Conservation (phyloP, 2,329 filamentous ascomycete species). For the Apiospora hydei region DNA sequence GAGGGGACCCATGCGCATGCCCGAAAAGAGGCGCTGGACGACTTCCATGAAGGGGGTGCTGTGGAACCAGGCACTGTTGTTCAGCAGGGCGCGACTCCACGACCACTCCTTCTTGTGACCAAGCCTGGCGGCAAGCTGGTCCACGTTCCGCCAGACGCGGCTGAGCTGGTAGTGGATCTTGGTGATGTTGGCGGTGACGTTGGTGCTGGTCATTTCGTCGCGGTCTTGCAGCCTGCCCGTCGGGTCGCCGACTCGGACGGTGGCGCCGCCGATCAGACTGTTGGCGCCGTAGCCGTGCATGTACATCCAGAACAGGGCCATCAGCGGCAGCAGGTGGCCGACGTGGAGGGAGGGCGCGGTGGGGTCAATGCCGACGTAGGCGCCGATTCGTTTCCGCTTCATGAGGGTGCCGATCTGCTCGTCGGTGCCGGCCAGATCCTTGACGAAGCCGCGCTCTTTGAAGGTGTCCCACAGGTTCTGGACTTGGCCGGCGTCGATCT, state of each 20-base stretch:
- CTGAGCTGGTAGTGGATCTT: slow-evolving; percentile 75
- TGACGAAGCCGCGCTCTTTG: slow-evolving; percentile 75
- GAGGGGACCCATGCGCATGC: slow-evolving; percentile 84
- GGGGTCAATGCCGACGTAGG: slow-evolving; percentile 84
- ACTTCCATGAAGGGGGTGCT: slow-evolving; percentile 76
- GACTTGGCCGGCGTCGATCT: slow-evolving; percentile 57
- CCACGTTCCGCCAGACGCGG: slow-evolving; percentile 77
- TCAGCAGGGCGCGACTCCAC: slow-evolving; percentile 72
- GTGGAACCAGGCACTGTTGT: slow-evolving; percentile 88
- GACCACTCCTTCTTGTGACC: slow-evolving; percentile 69
- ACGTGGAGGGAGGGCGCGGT: slow-evolving; percentile 82
- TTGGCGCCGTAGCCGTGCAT: slow-evolving; percentile 74
- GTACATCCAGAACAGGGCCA: slow-evolving; percentile 87
- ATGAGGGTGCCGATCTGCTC: slow-evolving; percentile 68
- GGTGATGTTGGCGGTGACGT: slow-evolving; percentile 68
- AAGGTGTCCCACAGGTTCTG: slow-evolving; percentile 68
- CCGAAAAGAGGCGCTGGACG: slow-evolving; percentile 74
- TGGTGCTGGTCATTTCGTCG: slow-evolving; percentile 56
- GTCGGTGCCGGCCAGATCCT: slow-evolving; percentile 69
- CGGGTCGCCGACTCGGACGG: slow-evolving; percentile 80
- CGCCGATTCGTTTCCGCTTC: slow-evolving; percentile 70
- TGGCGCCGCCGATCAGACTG: slow-evolving; percentile 76
- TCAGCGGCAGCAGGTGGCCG: slow-evolving; percentile 81
- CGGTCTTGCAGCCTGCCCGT: slow-evolving; percentile 72
- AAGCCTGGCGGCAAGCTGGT: slow-evolving; percentile 68